Conservation (phyloP, 78 protist species). For the Dictyostelium capitatum region DNA sequence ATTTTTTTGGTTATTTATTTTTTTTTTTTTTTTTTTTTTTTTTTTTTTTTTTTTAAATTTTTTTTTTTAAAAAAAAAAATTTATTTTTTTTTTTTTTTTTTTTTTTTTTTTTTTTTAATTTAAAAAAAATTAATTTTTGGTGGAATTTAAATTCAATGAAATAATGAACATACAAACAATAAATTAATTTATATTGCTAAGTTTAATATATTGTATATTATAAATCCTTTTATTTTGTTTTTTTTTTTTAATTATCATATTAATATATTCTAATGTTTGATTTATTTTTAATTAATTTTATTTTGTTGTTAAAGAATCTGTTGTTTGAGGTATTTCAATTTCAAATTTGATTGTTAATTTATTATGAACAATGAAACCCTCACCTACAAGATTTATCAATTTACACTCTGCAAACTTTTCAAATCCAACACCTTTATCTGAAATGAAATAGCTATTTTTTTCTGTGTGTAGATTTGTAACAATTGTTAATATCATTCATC, state of each 20-base stretch:
- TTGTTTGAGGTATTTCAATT: slow-evolving; percentile 17
- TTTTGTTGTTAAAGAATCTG: slow-evolving; percentile 2
- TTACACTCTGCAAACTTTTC: slow-evolving; percentile 11
- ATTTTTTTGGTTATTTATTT: no score
- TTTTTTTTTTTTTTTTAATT: no score
- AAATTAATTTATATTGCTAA: no score
- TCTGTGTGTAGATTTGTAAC: not conserved
- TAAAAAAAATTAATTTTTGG: no score
- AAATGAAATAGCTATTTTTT: not conserved
- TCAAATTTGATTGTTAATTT: slow-evolving; percentile 2
- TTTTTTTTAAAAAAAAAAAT: no score
- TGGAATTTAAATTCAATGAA: no score
- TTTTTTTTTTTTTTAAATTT: no score
- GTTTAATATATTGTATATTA: no score
- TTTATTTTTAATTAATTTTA: not conserved
- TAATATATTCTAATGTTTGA: not conserved
- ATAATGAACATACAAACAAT: no score
- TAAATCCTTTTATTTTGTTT: no score
- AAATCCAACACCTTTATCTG: slow-evolving; percentile 1
- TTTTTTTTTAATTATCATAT: not conserved
- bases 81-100: no score
- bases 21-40: no score
- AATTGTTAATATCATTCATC: not conserved
- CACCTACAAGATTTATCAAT: not conserved
- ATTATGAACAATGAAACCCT: not conserved